Conservation (phyloP, 805 yeast species). For the Candida silvatica region DNA sequence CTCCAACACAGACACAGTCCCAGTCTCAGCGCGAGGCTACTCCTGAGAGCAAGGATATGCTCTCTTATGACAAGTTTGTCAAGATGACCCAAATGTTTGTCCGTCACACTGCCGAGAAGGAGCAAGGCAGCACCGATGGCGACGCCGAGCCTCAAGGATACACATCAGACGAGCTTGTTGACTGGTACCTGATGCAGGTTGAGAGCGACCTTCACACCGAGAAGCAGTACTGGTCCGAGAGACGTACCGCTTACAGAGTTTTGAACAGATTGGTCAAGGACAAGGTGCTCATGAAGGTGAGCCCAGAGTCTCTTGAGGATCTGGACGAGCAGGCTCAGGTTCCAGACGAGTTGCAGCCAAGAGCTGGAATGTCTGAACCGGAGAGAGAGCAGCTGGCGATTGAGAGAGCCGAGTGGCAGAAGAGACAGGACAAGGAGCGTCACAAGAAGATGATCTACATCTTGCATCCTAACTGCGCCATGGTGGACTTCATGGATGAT, state of each 20-base stretch:
- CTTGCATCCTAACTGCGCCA: slow-evolving; percentile 78
- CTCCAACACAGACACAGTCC: slow-evolving; percentile 1
- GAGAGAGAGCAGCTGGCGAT: slow-evolving; percentile 15
- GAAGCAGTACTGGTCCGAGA: slow-evolving; percentile 61
- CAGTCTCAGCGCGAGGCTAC: slow-evolving; percentile 3
- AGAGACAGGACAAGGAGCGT: slow-evolving; percentile 13
- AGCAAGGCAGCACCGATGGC: slow-evolving; percentile 33
- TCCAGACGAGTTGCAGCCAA: slow-evolving; percentile 16
- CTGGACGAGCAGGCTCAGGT: slow-evolving; percentile 33
- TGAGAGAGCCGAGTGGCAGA: slow-evolving; percentile 9
- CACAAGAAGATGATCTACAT: slow-evolving; percentile 35
- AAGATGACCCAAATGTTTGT: slow-evolving; percentile 77
- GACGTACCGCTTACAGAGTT: slow-evolving; percentile 68
- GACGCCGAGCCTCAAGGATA: slow-evolving; percentile 44
- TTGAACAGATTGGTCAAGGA: slow-evolving; percentile 78
- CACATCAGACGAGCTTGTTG: slow-evolving; percentile 59
- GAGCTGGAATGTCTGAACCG: slow-evolving; percentile 14
- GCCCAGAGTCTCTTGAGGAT: slow-evolving; percentile 19
- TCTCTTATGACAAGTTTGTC: slow-evolving; percentile 82
- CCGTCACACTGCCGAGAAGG: slow-evolving; percentile 31
- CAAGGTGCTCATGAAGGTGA: slow-evolving; percentile 66
- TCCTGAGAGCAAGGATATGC: slow-evolving; percentile 37
- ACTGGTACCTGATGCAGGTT: slow-evolving; percentile 70
- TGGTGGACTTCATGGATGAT: slow-evolving; percentile 54
- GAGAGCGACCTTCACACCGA: slow-evolving; percentile 67